These are phyloP conservation scores for Trebouxia gelatinosa DNA, from an alignment of 163 green algal species.

Conservation along the genomic window DNA sequence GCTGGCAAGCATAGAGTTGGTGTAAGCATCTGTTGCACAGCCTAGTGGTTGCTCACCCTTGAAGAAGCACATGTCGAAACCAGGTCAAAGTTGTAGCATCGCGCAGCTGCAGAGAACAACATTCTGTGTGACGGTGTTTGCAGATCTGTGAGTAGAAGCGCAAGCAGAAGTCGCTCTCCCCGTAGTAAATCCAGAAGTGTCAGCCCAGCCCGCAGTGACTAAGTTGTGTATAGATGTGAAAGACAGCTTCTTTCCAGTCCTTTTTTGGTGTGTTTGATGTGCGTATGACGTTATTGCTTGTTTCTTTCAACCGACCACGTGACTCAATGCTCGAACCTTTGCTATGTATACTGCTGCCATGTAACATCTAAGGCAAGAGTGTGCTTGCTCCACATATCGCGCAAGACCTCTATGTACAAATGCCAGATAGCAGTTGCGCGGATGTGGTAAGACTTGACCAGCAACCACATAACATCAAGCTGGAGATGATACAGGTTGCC, in stretches of 20 bases:
- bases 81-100: background rate
- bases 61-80: background rate
- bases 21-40: background rate
- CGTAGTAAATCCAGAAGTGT: slow-evolving; percentile 10
- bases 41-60: background rate
- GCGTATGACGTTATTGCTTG: no score
- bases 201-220: slow-evolving; percentile 23
- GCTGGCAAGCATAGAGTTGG: background rate
- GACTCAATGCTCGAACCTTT: no score
- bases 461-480: no score
- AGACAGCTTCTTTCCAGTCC: background rate
- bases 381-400: no score
- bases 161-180: background rate
- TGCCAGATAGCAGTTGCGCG: no score
- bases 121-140: background rate
- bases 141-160: slow-evolving; percentile 26
- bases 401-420: no score
- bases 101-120: background rate
- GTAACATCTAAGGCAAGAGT: no score
- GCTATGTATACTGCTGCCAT: no score
- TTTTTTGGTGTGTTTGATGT: background rate
- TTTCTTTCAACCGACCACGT: no score
- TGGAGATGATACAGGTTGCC: no score
- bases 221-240: background rate
- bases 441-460: no score